Conservation (phyloP, 345 rosid genomes). For the Gossypium herbaceum region DNA sequence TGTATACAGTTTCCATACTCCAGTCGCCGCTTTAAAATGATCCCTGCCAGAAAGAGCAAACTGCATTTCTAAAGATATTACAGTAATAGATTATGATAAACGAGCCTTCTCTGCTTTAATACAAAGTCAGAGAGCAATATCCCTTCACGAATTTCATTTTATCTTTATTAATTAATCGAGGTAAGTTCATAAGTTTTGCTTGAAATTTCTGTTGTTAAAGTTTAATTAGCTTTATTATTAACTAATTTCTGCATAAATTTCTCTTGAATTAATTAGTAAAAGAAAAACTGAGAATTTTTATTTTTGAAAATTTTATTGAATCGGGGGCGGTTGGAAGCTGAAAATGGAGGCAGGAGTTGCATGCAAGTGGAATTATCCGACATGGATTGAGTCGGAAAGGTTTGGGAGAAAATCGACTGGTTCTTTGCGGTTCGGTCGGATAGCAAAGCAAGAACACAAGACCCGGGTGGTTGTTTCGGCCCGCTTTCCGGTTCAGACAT, state of each 20-base stretch:
- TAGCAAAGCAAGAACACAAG: slow-evolving; percentile 29
- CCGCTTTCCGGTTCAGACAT: slow-evolving; percentile 30
- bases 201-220: background rate
- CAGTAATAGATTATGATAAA: background rate
- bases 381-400: slow-evolving; percentile 37
- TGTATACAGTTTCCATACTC: background rate
- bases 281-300: background rate
- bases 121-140: background rate
- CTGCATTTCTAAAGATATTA: background rate
- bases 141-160: background rate
- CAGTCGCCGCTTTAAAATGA: background rate
- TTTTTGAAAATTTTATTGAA: background rate
- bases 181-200: background rate
- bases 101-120: background rate
- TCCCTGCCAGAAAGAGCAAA: background rate
- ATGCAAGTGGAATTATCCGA: slow-evolving; percentile 41
- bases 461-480: slow-evolving; percentile 38
- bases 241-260: background rate
- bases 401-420: slow-evolving; percentile 23
- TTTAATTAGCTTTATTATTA: background rate
- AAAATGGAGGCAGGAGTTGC: slow-evolving; percentile 60
- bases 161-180: background rate
- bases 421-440: slow-evolving; percentile 33
- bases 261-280: background rate
- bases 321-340: background rate